Evolutionary conservation across 139 green algal species (phyloP).

Genomic region (Closterium sp.): DNA sequence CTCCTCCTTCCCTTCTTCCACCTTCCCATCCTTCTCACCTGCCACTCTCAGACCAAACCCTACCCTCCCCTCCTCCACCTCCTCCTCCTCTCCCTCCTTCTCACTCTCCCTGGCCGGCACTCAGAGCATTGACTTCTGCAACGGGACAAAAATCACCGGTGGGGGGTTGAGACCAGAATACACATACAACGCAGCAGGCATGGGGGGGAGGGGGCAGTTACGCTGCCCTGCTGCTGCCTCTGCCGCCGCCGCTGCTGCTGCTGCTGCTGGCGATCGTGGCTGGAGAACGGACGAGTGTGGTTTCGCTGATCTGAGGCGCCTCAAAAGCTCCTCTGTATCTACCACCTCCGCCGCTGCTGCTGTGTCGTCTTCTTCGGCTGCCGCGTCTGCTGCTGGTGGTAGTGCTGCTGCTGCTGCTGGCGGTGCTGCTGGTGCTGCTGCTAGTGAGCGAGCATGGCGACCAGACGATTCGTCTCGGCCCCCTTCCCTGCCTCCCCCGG

Average conservation of each 20-base stretch:
- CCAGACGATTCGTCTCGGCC: constrained; percentile 41
- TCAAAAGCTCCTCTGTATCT: not conserved
- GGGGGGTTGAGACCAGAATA: constrained; percentile 13
- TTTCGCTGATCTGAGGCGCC: not conserved
- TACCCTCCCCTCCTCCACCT: too few relatives aligned
- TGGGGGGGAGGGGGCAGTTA: not conserved
- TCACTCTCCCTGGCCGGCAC: not conserved
- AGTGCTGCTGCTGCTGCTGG: too few relatives aligned
- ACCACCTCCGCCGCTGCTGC: not conserved
- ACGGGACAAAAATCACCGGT: not conserved
- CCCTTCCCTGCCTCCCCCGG: constrained; percentile 23
- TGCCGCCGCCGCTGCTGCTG: not conserved
- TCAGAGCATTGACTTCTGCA: not conserved
- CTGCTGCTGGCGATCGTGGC: not conserved
- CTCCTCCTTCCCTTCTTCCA: too few relatives aligned
- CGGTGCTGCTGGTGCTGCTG: not conserved
- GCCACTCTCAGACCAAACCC: not conserved
- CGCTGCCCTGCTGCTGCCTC: not conserved
- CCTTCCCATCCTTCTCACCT: too few relatives aligned
- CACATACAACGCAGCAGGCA: constrained; percentile 17
- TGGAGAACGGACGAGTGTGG: not conserved
- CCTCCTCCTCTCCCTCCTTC: too few relatives aligned
- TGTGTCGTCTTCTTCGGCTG: not conserved
- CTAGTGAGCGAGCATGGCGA: constrained; percentile 25
- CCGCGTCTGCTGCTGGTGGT: not conserved